Percentiles rank a stretch among this genome's conserved stretches.
Evolutionary conservation across 106 monocot genomes (phyloP).

Genomic region (Cymbidium sinense): DNA sequence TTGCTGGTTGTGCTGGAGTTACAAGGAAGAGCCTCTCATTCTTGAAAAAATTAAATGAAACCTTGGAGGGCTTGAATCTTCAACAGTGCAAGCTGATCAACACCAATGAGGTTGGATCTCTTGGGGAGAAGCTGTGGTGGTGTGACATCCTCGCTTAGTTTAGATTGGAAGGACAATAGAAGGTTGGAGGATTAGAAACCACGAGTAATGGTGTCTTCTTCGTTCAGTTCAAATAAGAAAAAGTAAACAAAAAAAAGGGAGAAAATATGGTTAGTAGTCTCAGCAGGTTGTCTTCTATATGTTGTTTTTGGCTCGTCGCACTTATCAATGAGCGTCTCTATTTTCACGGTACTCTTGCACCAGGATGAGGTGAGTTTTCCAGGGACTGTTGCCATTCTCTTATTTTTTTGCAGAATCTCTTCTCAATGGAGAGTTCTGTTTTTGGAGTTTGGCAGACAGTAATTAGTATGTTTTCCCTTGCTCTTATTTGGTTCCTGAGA

Average conservation of each 20-base stretch:
- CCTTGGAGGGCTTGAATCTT: conserved; percentile 62
- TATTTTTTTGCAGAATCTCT: conserved; percentile 43
- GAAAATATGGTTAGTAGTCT: background rate
- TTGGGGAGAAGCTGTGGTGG: conserved; percentile 68
- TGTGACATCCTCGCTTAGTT: conserved; percentile 65
- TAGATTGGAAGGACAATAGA: background rate
- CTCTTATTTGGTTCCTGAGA: conserved; percentile 27
- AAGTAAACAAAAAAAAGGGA: background rate
- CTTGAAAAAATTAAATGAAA: conserved; percentile 38
- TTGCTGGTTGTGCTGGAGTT: conserved; percentile 58
- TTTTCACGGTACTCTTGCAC: conserved; percentile 9
- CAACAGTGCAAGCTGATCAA: conserved; percentile 57
- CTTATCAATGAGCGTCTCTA: conserved; percentile 2
- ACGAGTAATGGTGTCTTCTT: background rate
- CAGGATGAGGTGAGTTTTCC: conserved; percentile 20
- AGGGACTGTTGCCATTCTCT: conserved; percentile 15
- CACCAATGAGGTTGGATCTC: conserved; percentile 24
- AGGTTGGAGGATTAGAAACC: background rate
- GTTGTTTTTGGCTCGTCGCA: background rate
- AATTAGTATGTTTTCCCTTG: conserved; percentile 17
- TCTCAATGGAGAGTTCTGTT: conserved; percentile 13
- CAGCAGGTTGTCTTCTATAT: too few species aligned
- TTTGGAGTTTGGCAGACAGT: conserved; percentile 22
- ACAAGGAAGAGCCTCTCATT: conserved; percentile 48
- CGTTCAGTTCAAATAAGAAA: background rate